Conservation (phyloP, 2,329 filamentous ascomycete species). For the Stagonosporopsis vannaccii region DNA sequence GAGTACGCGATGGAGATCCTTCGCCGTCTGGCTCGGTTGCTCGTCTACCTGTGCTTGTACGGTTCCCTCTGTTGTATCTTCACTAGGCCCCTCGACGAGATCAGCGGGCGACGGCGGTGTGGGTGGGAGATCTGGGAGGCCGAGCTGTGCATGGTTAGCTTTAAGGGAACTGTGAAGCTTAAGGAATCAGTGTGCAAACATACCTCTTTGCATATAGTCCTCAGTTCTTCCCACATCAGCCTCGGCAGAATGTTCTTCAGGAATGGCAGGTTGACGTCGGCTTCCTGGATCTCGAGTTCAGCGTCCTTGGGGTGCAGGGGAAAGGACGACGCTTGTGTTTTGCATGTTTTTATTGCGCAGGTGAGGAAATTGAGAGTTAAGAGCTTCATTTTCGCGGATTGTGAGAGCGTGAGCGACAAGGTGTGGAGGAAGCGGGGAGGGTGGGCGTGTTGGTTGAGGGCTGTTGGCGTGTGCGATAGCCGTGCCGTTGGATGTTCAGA, state of each 20-base stretch:
- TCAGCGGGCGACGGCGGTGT: conserved; percentile 43
- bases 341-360: conserved; percentile 96
- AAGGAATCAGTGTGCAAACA: conserved; percentile 1
- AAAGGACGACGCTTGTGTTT: conserved; percentile 78
- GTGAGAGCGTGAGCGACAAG: not conserved
- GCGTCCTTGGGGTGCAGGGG: conserved; percentile 92
- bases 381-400: conserved; percentile 76
- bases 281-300: conserved; percentile 83
- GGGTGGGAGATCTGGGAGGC: conserved; percentile 74
- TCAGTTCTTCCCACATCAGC: conserved; percentile 85
- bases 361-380: conserved; percentile 96
- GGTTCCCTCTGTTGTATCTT: conserved; percentile 50
- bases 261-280: conserved; percentile 81
- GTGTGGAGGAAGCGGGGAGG: not conserved
- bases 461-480: not conserved
- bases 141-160: conserved; percentile 64
- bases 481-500: not conserved
- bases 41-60: conserved; percentile 52
- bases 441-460: not conserved
- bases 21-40: conserved; percentile 68
- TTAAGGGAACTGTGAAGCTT: not conserved
- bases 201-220: conserved; percentile 78
- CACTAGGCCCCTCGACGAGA: conserved; percentile 30
- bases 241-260: conserved; percentile 85
- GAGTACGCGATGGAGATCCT: conserved; percentile 80